Evolutionary conservation across 2,329 filamentous ascomycete species (phyloP).

Genomic region (Neofusicoccum cordaticola): DNA sequence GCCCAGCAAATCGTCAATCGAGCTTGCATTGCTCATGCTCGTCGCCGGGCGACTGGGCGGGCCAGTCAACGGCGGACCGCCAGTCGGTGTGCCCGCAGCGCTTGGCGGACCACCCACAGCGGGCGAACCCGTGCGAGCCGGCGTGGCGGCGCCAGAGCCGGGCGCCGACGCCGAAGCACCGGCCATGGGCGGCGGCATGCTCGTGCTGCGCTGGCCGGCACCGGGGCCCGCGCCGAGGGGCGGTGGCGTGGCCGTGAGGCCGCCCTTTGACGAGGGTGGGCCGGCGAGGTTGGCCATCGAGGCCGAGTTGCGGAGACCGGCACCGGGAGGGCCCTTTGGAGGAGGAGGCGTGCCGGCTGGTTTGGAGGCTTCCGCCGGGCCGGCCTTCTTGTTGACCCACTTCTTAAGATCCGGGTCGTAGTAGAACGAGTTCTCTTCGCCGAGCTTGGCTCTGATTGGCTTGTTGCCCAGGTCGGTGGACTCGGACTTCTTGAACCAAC

Average conservation of each 20-base stretch:
- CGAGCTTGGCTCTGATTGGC: slow-evolving; percentile 91
- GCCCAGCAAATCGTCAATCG: slow-evolving; percentile 88
- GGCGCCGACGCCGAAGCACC: slow-evolving; percentile 17
- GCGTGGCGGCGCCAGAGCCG: slow-evolving; percentile 31
- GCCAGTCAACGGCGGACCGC: slow-evolving; percentile 26
- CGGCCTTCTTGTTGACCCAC: slow-evolving; percentile 95
- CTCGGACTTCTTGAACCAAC: slow-evolving; percentile 74
- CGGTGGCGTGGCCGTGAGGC: background rate
- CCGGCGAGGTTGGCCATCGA: slow-evolving; percentile 46
- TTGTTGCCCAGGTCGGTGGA: slow-evolving; percentile 60
- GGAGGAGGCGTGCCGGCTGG: slow-evolving; percentile 69
- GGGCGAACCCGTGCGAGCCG: slow-evolving; percentile 33
- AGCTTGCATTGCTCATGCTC: slow-evolving; percentile 86
- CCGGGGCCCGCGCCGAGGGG: background rate
- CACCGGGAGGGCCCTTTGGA: slow-evolving; percentile 53
- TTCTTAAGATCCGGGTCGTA: slow-evolving; percentile 96
- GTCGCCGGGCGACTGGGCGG: slow-evolving; percentile 59
- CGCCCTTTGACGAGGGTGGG: slow-evolving; percentile 16
- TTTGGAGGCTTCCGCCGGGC: slow-evolving; percentile 59
- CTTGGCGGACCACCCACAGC: slow-evolving; percentile 21
- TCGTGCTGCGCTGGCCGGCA: slow-evolving; percentile 25
- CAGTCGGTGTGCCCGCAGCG: background rate
- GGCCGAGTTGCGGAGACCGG: slow-evolving; percentile 51
- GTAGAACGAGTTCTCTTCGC: slow-evolving; percentile 87
- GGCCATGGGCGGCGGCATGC: slow-evolving; percentile 35